A percentile compares a stretch with the other conserved stretches of the same genome.
These are phyloP conservation scores for Balakata baccata DNA, from an alignment of 345 rosid genomes.

Conservation along the genomic window DNA sequence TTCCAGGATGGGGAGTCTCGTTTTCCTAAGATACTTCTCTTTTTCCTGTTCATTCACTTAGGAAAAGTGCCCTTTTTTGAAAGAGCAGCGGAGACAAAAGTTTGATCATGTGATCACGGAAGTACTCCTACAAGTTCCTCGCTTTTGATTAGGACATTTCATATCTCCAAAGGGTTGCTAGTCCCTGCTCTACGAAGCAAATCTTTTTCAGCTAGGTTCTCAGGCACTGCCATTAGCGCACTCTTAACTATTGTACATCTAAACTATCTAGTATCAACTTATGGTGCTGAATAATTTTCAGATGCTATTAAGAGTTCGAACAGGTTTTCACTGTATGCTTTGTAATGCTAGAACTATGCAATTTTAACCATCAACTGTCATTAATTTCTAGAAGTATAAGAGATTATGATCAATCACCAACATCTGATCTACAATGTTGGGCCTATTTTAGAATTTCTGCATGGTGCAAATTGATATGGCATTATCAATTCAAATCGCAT, in stretches of 20 bases:
- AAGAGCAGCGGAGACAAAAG: not conserved
- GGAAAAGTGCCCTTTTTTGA: not conserved
- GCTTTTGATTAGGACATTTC: not conserved
- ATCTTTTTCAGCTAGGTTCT: not conserved
- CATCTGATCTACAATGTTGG: not conserved
- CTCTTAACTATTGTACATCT: not conserved
- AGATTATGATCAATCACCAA: too few relatives aligned
- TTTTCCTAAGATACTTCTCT: not conserved
- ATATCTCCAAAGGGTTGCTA: not conserved
- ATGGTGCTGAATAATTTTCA: not conserved
- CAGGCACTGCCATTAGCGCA: not conserved
- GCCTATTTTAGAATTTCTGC: too few relatives aligned
- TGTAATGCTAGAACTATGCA: too few relatives aligned
- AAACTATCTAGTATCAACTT: not conserved
- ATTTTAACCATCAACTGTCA: too few relatives aligned
- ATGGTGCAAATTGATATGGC: not conserved
- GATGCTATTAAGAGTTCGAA: not conserved
- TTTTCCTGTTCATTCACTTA: not conserved
- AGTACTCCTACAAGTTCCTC: not conserved
- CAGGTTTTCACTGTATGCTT: not conserved
- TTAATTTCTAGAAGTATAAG: too few relatives aligned
- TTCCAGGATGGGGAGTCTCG: not conserved
- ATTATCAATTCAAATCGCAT: not conserved
- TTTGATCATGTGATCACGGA: not conserved
- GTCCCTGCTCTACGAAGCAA: slow-evolving; percentile 1